Conservation (phyloP, 257 asterid genomes). For the Petunia secreta region DNA sequence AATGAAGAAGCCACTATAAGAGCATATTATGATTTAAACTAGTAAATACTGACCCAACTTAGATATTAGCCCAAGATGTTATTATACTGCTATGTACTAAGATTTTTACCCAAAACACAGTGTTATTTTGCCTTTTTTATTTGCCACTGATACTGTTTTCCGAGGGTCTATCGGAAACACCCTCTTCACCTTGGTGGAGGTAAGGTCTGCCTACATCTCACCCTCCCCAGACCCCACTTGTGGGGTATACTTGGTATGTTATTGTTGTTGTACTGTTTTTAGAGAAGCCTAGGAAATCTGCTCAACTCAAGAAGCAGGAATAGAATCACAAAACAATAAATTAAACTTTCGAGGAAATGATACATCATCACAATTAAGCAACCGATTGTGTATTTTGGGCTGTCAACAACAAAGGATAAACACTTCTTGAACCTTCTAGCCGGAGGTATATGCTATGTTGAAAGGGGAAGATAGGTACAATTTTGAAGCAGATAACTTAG, state of each 20-base stretch:
- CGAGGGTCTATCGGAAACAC: too few relatives aligned
- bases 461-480: conserved; percentile 4
- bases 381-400: background rate
- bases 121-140: too few relatives aligned
- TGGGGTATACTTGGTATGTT: too few relatives aligned
- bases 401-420: background rate
- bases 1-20: background rate
- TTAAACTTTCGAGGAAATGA: background rate
- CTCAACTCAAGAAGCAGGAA: conserved; percentile 2
- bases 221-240: too few relatives aligned
- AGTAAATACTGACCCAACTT: background rate
- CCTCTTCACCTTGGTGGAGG: too few relatives aligned
- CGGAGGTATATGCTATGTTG: background rate
- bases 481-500: background rate
- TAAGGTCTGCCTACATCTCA: too few relatives aligned
- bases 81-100: background rate
- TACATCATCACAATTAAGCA: background rate
- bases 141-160: too few relatives aligned
- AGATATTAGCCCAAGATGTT: background rate
- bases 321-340: background rate
- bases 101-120: background rate
- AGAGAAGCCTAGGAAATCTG: background rate
- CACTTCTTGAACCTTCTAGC: background rate
- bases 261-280: too few relatives aligned
- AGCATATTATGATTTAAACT: conserved; percentile 17